A percentile compares a stretch with the other conserved stretches of the same genome.
phyloP scores from a whole-genome alignment of 148 eudicot genomes.

The Pouteria glomerata region DNA sequence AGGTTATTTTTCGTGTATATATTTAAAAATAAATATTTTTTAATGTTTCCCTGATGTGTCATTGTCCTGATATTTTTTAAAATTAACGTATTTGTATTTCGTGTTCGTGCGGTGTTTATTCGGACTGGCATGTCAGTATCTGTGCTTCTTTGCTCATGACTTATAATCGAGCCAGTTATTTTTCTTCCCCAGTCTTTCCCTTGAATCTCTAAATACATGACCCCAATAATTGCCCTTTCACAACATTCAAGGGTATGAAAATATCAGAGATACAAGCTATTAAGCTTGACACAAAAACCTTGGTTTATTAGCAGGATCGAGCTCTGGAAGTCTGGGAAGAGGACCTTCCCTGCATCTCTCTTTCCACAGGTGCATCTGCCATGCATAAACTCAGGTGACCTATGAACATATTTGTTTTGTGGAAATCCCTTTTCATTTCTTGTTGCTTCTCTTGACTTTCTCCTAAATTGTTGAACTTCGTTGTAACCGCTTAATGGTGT shows the following conservation, averaged over 20 bases:
- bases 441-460: not conserved
- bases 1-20: no score
- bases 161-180: not conserved
- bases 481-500: not conserved
- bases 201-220: not conserved
- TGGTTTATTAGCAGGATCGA: conserved; percentile 45
- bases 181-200: not conserved
- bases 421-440: not conserved
- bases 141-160: no score
- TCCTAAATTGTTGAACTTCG: not conserved
- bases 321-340: conserved; percentile 72
- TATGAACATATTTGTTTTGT: not conserved
- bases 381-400: conserved; percentile 92
- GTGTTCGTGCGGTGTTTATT: no score
- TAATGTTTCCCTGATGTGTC: no score
- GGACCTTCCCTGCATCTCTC: conserved; percentile 64
- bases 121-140: no score
- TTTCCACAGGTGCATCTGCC: conserved; percentile 73
- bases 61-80: no score
- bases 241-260: not conserved
- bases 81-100: no score
- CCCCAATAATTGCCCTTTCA: not conserved
- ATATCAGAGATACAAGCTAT: not conserved
- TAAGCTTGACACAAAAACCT: not conserved
- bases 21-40: no score